Base-by-base conservation (phyloP, 1,139 yeast genomes). In the Pichia sp. region DNA sequence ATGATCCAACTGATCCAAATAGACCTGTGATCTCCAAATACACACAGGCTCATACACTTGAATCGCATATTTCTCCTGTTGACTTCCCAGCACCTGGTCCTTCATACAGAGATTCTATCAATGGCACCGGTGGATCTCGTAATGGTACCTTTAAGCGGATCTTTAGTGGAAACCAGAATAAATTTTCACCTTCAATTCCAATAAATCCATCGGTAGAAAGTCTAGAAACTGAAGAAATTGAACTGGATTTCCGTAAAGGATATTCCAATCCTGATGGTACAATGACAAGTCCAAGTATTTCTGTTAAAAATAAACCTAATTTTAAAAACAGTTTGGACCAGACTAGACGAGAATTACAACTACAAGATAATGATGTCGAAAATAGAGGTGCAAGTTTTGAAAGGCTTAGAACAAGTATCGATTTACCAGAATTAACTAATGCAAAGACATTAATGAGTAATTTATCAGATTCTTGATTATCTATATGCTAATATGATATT, bases 51-150 rank as follows among this genome's bases (percentile, higher is more conserved):
- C 78, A 80, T 61, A 80, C 86, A 7, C 68, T 67, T 27, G 73
- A 82, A 61, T 86, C 82, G 57, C 89, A 88, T 43, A 78, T 86
- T 2, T 49, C 56, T 2, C 87, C 81, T 60, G 39, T 47, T 8
- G 54, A 47, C 38, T 51, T 51, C 38, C 50, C 51, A n/a, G 55
- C 45, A 5, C 50, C 51, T 11, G 48, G 45, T 29, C 56, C 45
- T 10, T 76, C 65, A 64, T 54, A 68, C 70, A 55, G 69, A 61
- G 54, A 74, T 66, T 58, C 65, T 0, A 54, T 63, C 25, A 58
- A 66, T 67, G 57, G 72, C 69, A 53, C 58, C 10, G 64, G 59
- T 31, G 64, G 64, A 30, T 48, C 55, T 6, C 60, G 65, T 48
- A 57, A 54, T 1, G 55, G 62, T 3, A 40, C 60, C 34, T 50